Evolutionary conservation across 2,329 filamentous ascomycete species (phyloP).

Genomic region (Trichoderma harzianum): DNA sequence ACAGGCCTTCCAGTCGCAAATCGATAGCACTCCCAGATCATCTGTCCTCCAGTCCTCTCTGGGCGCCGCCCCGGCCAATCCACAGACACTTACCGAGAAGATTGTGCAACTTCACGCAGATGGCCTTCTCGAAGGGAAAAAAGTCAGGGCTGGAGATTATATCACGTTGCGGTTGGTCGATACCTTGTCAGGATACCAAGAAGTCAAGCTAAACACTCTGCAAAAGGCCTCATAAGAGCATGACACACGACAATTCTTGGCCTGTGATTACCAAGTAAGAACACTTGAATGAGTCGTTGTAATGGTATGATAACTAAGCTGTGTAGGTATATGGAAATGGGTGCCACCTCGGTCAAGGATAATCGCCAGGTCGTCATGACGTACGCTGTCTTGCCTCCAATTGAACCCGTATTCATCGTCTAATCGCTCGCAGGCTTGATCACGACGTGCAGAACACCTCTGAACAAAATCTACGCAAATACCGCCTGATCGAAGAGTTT

Average conservation of each 20-base stretch:
- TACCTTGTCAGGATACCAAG: no score
- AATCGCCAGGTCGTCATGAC: constrained; percentile 62
- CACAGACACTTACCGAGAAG: constrained; percentile 88
- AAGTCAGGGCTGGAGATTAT: constrained; percentile 78
- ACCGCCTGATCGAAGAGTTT: constrained; percentile 76
- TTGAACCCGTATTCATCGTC: background rate
- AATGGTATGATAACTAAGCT: background rate
- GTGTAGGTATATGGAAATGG: constrained; percentile 67
- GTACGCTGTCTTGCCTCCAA: background rate
- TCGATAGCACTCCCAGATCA: constrained; percentile 50
- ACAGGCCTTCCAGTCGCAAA: constrained; percentile 62
- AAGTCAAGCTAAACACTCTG: background rate
- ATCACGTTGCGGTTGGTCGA: constrained; percentile 46
- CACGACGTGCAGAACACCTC: constrained; percentile 86
- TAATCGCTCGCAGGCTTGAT: constrained; percentile 51
- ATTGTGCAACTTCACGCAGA: constrained; percentile 81
- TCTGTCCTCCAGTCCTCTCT: constrained; percentile 54
- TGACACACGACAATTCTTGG: constrained; percentile 86
- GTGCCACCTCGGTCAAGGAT: constrained; percentile 48
- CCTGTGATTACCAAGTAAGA: constrained; percentile 61
- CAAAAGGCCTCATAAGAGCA: constrained; percentile 60
- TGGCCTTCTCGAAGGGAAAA: constrained; percentile 71
- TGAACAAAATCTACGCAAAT: constrained; percentile 78
- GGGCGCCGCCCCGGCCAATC: constrained; percentile 31
- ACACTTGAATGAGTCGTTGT: background rate